Base-by-base conservation (phyloP, 345 rosid genomes). In the Triadica sebifera region DNA sequence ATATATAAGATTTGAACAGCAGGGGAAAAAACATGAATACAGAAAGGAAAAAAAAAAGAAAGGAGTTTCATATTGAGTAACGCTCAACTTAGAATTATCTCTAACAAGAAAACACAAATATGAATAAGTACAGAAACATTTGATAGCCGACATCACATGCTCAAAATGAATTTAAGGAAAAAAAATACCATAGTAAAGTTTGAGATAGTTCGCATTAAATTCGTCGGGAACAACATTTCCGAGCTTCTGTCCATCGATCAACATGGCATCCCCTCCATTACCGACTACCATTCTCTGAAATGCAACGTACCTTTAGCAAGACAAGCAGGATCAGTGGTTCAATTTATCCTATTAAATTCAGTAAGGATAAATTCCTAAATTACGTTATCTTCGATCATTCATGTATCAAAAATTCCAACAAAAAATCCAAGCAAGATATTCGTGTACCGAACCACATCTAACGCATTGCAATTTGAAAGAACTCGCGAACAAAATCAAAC, bases 101-200 rank as follows among this genome's bases (percentile, higher is more conserved):
- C 3, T 24, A 56, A 56, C 10, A 53, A 52, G 5, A 2, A 17
- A 29, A 10, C 45, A 34, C 34, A 38, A 61, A 34, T 0, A 9
- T 69, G 12, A 47, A 17, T 6, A 46, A 51, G 25, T 3, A 51
- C 41, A 50, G 8, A 9, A 58, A n/a, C 41, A 49, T 52, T 17
- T 37, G 3, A 1, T 41, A 3, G 6, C 20, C 5, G 17, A 8
- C 56, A 39, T 29, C 13, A 25, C 37, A 1, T 25, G 25, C 64
- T 59, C 64, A 25, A 20, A 38, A 13, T 1, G 45, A 24, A n/a
- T 19, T 8, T 22, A 55, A 43, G 5, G 47, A 37, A 38, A 52
- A 22, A 65, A 76, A 71, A 77, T 82, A 87, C 97, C 93, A 13
- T 93, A 93, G 81, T 90, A 93, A 52, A 88, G 85, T 75, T 81